These are phyloP conservation scores for Chlorella sp. DNA, from an alignment of 139 green algal species.

Conservation along the genomic window DNA sequence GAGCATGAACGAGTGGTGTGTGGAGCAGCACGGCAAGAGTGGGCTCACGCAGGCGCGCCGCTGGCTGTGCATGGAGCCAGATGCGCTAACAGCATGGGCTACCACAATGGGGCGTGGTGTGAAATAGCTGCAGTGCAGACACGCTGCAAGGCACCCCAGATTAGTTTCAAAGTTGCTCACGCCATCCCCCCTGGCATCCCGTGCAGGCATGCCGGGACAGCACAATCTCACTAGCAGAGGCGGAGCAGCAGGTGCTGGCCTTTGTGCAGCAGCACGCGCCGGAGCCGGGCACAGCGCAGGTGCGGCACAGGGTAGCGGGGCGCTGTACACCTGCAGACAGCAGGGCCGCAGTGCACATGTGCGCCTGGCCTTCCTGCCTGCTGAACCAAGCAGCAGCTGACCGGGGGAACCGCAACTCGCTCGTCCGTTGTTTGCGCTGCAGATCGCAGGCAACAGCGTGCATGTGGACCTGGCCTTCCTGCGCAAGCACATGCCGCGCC, in stretches of 20 bases:
- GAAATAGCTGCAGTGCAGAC: too few species aligned
- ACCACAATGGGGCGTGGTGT: too few species aligned
- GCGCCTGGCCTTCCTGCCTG: too few species aligned
- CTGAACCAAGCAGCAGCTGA: too few species aligned
- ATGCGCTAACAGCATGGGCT: too few species aligned
- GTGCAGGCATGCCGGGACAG: slow-evolving; percentile 65
- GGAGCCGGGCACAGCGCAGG: slow-evolving; percentile 17
- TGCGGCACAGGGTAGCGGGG: too few species aligned
- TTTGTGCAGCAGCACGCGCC: slow-evolving; percentile 74
- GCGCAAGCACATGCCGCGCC: slow-evolving; percentile 83
- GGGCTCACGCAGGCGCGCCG: slow-evolving; percentile 53
- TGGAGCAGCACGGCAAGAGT: slow-evolving; percentile 84
- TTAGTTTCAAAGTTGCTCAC: too few species aligned
- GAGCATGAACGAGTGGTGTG: slow-evolving; percentile 95
- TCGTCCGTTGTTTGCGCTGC: too few species aligned
- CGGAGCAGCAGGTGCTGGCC: slow-evolving; percentile 77
- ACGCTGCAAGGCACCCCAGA: too few species aligned
- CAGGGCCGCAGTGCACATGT: too few species aligned
- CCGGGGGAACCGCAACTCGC: too few species aligned
- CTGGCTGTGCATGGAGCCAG: not conserved
- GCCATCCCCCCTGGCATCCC: too few species aligned
- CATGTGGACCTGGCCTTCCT: slow-evolving; percentile 94
- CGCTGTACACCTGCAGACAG: not conserved
- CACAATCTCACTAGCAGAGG: slow-evolving; percentile 65
- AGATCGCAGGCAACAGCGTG: slow-evolving; percentile 83